phyloP scores from a whole-genome alignment of 129 eudicot species.

The Daucus carota region DH1_v3.0 NC_030381.2:3913501-3914000 shows the following conservation, averaged over 20 bases:
- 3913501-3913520: no score
- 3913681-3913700: slow-evolving; percentile 62
- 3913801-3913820: background rate
- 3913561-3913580: background rate
- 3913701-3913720: slow-evolving; percentile 1
- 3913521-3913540: background rate
- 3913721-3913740: background rate
- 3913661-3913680: slow-evolving; percentile 82
- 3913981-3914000: no score
- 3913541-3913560: background rate
- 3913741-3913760: background rate
- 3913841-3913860: no score
- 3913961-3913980: no score
- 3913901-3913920: no score
- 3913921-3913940: no score
- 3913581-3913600: background rate
- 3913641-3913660: slow-evolving; percentile 77
- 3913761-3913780: background rate
- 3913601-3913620: slow-evolving; percentile 78
- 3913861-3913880: no score
- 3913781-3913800: background rate
- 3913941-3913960: no score
- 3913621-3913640: slow-evolving; percentile 80
- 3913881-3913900: no score
- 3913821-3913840: no score